Evolutionary conservation across 2,329 filamentous ascomycete genomes (phyloP), one percentile per base, ranked within the genome.

Genomic region (Furcasterigmium sp.): DNA sequence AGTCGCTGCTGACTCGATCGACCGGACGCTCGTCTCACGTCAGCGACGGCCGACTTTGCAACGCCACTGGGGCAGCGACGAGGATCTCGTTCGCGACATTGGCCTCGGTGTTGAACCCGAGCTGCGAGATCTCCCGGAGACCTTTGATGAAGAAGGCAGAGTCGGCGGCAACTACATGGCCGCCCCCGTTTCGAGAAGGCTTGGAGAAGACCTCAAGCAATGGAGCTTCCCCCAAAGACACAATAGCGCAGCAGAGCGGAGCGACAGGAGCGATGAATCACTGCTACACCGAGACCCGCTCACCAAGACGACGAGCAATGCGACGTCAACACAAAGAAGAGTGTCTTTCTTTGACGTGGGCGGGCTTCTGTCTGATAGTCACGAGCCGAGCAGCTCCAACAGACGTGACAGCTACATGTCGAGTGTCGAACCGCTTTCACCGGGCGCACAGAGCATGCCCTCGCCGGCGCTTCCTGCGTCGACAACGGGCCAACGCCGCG

Each of bases 341-440:
- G 79, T 93, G 5, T 88, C 87, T 0, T 91, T 95, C 60, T 90
- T 91, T 54, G 91, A 95, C 52, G 84, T 90, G 1, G 89, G 89
- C 18, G 87, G 87, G 0, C 66, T 95, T 0, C 67, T 94, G 1
- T 80, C 84, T 5, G 72, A 72, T 15, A 73, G 35, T n/a, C 28
- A 73, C 50, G 64, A 2, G 40, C 43, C 20, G 51, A 57, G 59
- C 47, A 60, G 53, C 40, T 53, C 55, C 20, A 62, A 62, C 38
- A 58, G 64, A 32, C 62, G 65, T 10, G 65, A 66, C 23, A 75
- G 71, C 48, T 60, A 59, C 44, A 61, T 62, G 18, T 73, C 70
- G 5, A 66, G 62, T 37, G 49, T 63, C 23, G 69, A 68, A 25
- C 64, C 68, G 2, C 52, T 59, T 14, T 57, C 65, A 10, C 56